A percentile compares a stretch with the other conserved stretches of the same genome.
These are phyloP conservation scores for Termitomyces sp. DNA, from an alignment of 768 basidiomycete genomes.

Conservation along the genomic window DNA sequence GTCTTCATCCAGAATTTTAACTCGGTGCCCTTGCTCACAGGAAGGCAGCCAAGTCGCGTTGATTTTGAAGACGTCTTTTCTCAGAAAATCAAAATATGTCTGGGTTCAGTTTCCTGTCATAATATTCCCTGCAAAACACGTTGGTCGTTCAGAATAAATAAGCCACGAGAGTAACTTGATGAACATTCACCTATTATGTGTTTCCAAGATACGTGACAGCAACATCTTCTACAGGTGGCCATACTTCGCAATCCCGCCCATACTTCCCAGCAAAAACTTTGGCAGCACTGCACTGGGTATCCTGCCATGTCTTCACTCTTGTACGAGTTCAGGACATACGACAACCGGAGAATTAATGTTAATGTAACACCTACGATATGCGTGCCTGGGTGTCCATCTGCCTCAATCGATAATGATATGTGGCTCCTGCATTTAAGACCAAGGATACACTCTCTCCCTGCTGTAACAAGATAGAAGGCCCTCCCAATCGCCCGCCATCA, in stretches of 20 bases:
- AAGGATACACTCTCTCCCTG: conserved; percentile 42
- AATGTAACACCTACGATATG: conserved; percentile 40
- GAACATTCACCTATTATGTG: conserved; percentile 8
- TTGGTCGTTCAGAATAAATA: neutral
- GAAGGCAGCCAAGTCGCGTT: conserved; percentile 30
- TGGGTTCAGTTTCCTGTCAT: neutral
- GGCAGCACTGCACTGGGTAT: conserved; percentile 34
- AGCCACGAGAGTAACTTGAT: neutral
- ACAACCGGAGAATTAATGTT: neutral
- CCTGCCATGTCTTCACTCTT: conserved; percentile 47
- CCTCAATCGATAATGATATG: conserved; percentile 46
- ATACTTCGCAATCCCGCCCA: conserved; percentile 15
- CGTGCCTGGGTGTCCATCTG: conserved; percentile 37
- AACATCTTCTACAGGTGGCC: conserved; percentile 22
- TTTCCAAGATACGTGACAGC: conserved; percentile 18
- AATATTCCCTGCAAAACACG: neutral
- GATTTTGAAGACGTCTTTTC: conserved; percentile 5
- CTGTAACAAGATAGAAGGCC: conserved; percentile 38
- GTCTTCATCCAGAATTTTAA: neutral
- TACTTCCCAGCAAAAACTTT: conserved; percentile 25
- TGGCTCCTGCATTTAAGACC: conserved; percentile 46
- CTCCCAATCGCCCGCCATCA: conserved; percentile 25
- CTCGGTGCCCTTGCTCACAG: conserved; percentile 20
- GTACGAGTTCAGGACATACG: neutral
- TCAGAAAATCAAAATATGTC: neutral